Evolutionary conservation across 2,329 filamentous ascomycete genomes (phyloP).

Genomic region (Boeremia lycopersici): DNA sequence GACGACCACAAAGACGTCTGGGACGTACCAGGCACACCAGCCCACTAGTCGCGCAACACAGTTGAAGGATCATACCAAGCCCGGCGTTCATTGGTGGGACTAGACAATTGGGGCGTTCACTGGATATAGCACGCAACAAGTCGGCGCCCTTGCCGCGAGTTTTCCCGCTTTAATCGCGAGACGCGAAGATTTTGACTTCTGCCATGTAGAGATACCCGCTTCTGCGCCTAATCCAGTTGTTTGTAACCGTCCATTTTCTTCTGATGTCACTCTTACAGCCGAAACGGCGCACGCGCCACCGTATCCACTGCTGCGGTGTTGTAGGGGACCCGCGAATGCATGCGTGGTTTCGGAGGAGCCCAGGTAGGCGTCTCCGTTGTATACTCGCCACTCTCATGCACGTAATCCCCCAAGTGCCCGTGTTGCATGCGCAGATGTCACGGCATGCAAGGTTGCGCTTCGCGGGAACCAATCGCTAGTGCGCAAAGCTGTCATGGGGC

Average conservation of each 20-base stretch:
- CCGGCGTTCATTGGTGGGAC: conserved; percentile 10
- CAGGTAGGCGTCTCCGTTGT: background rate
- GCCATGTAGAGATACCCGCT: conserved; percentile 17
- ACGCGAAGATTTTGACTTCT: background rate
- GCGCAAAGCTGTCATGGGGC: conserved; percentile 11
- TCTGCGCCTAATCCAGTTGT: conserved; percentile 2
- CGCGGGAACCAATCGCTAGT: conserved; percentile 9
- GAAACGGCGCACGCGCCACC: background rate
- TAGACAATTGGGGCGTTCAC: conserved; percentile 3
- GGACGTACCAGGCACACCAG: conserved; percentile 55
- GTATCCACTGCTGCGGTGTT: too few species aligned
- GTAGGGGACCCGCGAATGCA: too few species aligned
- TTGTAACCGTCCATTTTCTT: background rate
- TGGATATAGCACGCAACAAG: background rate
- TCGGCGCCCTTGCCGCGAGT: conserved; percentile 3
- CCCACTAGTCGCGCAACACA: conserved; percentile 11
- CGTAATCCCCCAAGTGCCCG: background rate
- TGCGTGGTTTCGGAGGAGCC: too few species aligned
- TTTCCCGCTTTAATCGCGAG: background rate
- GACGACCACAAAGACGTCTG: conserved; percentile 44
- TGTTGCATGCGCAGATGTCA: conserved; percentile 1
- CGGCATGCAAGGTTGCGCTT: conserved; percentile 1
- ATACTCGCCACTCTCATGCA: conserved; percentile 12
- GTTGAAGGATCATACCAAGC: conserved; percentile 1
- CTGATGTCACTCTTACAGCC: background rate